A percentile compares a stretch with the other conserved stretches of the same genome.
Conservation (phyloP, 2,329 filamentous ascomycete genomes). For the Madurella fahalii region DNA sequence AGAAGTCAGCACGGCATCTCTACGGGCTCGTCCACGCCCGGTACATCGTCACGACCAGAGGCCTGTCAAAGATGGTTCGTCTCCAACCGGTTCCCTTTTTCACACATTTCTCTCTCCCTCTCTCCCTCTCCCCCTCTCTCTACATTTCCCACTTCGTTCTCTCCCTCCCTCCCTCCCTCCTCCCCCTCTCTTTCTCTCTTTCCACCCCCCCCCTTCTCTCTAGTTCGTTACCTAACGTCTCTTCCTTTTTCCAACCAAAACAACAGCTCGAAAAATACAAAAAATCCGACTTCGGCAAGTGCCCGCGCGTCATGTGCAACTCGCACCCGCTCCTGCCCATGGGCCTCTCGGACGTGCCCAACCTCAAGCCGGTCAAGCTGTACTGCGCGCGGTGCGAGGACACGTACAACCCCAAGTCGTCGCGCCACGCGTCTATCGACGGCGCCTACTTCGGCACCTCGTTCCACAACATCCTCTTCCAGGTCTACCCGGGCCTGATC, state of each 20-base stretch:
- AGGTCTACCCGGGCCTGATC: slow-evolving; percentile 89
- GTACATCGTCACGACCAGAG: slow-evolving; percentile 94
- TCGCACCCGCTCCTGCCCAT: slow-evolving; percentile 91
- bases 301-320: slow-evolving; percentile 91
- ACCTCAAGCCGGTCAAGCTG: slow-evolving; percentile 87
- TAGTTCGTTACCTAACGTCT: not conserved
- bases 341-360: slow-evolving; percentile 85
- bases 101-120: not conserved
- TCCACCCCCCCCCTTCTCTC: no score
- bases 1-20: slow-evolving; percentile 91
- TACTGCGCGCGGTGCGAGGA: slow-evolving; percentile 98
- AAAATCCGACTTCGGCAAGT: slow-evolving; percentile 96
- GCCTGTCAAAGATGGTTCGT: slow-evolving; percentile 89
- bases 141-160: not conserved
- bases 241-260: not conserved
- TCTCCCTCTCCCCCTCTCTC: not conserved
- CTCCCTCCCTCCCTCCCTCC: not conserved
- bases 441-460: slow-evolving; percentile 97
- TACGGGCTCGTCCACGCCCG: slow-evolving; percentile 95
- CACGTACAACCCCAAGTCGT: slow-evolving; percentile 97
- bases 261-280: slow-evolving; percentile 95
- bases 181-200: no score
- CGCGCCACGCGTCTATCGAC: slow-evolving; percentile 89
- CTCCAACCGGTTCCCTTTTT: not conserved
- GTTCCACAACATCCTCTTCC: slow-evolving; percentile 98